phyloP scores from a whole-genome alignment of 441 rosid species.

The Macaranga tanarius region DNA sequence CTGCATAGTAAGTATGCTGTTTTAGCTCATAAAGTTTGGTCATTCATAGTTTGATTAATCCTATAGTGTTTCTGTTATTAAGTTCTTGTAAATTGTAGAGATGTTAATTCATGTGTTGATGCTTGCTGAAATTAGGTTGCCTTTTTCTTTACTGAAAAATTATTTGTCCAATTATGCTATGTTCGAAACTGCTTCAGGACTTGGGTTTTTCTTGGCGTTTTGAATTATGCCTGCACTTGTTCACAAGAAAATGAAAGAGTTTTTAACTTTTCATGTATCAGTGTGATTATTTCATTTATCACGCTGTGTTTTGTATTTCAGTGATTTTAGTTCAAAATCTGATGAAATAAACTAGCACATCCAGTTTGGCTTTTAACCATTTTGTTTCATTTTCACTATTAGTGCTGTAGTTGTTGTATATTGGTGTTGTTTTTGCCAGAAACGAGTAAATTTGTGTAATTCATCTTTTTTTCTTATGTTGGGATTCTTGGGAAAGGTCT shows the following conservation, averaged over 20 bases:
- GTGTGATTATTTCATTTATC: background rate
- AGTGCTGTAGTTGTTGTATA: background rate
- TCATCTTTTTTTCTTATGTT: background rate
- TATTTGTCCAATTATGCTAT: background rate
- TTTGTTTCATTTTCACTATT: background rate
- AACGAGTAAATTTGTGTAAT: background rate
- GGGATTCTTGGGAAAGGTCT: background rate
- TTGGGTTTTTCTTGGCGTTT: background rate
- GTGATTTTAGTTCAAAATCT: background rate
- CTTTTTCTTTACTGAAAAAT: background rate
- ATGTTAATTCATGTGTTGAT: background rate
- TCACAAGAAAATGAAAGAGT: background rate
- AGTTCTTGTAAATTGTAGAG: background rate
- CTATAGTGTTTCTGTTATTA: background rate
- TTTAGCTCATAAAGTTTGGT: background rate
- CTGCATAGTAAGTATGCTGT: background rate
- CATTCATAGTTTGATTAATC: background rate
- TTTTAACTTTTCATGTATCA: background rate
- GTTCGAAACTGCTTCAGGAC: background rate
- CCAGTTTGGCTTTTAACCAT: background rate
- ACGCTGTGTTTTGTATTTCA: background rate
- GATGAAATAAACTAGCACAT: no score
- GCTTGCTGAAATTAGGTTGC: background rate
- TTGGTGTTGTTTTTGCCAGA: background rate
- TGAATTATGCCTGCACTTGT: background rate